Evolutionary conservation across 2,329 filamentous ascomycete genomes (phyloP).

Genomic region (Fragosphaeria purpurea): DNA sequence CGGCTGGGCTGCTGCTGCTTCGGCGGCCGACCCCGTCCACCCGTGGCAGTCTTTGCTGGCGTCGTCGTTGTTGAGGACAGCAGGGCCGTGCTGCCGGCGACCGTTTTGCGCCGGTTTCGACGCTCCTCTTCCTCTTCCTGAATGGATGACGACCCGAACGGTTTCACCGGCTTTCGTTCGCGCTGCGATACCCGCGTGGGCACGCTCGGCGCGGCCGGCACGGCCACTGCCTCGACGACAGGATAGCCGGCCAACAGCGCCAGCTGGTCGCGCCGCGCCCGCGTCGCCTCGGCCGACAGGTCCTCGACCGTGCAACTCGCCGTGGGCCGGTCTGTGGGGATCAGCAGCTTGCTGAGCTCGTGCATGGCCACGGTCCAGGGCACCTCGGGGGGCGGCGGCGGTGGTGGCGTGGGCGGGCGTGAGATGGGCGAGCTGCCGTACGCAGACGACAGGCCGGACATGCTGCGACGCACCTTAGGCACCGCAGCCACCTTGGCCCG

Average conservation of each 20-base stretch:
- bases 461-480: slow-evolving; percentile 52
- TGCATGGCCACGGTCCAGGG: slow-evolving; percentile 77
- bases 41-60: slow-evolving; percentile 1
- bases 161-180: slow-evolving; percentile 52
- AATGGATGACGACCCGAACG: slow-evolving; percentile 34
- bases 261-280: slow-evolving; percentile 55
- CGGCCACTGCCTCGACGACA: slow-evolving; percentile 15
- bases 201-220: slow-evolving; percentile 19
- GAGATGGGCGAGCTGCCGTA: slow-evolving; percentile 25
- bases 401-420: slow-evolving; percentile 33
- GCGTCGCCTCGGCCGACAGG: slow-evolving; percentile 57
- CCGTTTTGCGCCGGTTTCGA: slow-evolving; percentile 50
- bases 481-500: slow-evolving; percentile 69
- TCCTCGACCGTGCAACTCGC: slow-evolving; percentile 70
- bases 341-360: slow-evolving; percentile 71
- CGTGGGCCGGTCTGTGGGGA: slow-evolving; percentile 66
- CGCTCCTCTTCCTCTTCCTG: slow-evolving; percentile 37
- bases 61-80: slow-evolving; percentile 19
- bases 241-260: slow-evolving; percentile 33
- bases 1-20: slow-evolving; percentile 30
- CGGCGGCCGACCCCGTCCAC: slow-evolving; percentile 15
- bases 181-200: slow-evolving; percentile 64
- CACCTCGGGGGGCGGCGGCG: slow-evolving; percentile 69
- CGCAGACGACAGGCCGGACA: slow-evolving; percentile 42
- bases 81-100: slow-evolving; percentile 35